phyloP scores from a whole-genome alignment of 2,329 filamentous ascomycete species.

The Fusarium xylarioides region DNA sequence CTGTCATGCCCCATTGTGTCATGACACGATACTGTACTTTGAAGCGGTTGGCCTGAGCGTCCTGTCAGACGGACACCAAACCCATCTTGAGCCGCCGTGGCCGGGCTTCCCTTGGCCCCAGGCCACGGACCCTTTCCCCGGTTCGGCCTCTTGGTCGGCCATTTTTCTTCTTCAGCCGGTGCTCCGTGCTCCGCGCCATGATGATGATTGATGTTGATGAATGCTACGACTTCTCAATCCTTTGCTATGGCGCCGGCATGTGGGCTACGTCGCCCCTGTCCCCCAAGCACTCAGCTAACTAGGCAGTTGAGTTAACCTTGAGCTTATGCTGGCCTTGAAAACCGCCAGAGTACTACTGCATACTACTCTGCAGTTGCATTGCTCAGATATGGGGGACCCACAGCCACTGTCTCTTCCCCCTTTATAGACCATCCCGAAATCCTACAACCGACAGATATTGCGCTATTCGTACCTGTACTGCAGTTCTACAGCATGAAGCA shows the following conservation, averaged over 20 bases:
- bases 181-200: slow-evolving; percentile 24
- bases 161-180: slow-evolving; percentile 35
- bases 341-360: neutral
- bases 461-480: slow-evolving; percentile 7
- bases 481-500: slow-evolving; percentile 1
- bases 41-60: slow-evolving; percentile 38
- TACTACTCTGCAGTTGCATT: slow-evolving; percentile 6
- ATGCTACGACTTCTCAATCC: neutral
- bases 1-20: slow-evolving; percentile 3
- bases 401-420: slow-evolving; percentile 3
- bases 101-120: slow-evolving; percentile 21
- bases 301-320: slow-evolving; percentile 6
- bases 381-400: slow-evolving; percentile 12
- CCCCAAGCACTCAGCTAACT: slow-evolving; percentile 1
- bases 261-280: slow-evolving; percentile 13
- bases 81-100: slow-evolving; percentile 32
- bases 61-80: slow-evolving; percentile 40
- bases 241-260: neutral
- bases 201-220: slow-evolving; percentile 18
- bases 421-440: neutral
- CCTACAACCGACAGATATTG: neutral
- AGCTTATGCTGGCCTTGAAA: neutral
- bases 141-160: slow-evolving; percentile 41
- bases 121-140: slow-evolving; percentile 35
- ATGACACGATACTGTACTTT: slow-evolving; percentile 19